Conservation (phyloP, 257 asterid genomes). For the Orobanche coerulescens region DNA sequence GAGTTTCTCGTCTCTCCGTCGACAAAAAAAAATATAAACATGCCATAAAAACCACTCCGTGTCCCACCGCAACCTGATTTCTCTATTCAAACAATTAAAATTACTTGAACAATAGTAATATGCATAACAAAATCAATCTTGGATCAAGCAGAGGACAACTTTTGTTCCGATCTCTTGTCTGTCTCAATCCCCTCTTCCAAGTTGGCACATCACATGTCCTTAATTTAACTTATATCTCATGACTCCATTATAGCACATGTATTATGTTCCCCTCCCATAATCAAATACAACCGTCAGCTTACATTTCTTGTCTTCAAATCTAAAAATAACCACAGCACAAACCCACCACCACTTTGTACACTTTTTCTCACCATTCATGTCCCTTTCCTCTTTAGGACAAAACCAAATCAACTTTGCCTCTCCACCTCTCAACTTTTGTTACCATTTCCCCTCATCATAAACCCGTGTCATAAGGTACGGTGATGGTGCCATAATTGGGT, state of each 20-base stretch:
- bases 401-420: neutral
- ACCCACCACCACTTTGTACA: constrained; percentile 15
- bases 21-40: too few species aligned
- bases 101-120: neutral
- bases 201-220: constrained; percentile 40
- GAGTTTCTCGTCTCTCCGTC: too few species aligned
- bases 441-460: neutral
- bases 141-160: constrained; percentile 13
- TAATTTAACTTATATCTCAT: neutral
- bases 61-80: neutral
- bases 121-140: neutral
- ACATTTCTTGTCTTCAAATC: constrained; percentile 37
- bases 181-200: constrained; percentile 30
- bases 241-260: constrained; percentile 67
- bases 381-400: constrained; percentile 19
- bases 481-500: too few species aligned
- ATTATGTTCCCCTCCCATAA: constrained; percentile 51
- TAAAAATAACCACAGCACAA: constrained; percentile 29
- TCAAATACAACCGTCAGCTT: constrained; percentile 54
- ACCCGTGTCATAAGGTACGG: too few species aligned
- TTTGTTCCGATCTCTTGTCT: constrained; percentile 24
- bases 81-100: neutral
- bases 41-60: too few species aligned
- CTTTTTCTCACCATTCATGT: constrained; percentile 18
- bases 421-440: neutral